A percentile compares a stretch with the other conserved stretches of the same genome.
phyloP scores from a whole-genome alignment of 108 stramenopile genomes.

The Mediolabrus comicus region DNA sequence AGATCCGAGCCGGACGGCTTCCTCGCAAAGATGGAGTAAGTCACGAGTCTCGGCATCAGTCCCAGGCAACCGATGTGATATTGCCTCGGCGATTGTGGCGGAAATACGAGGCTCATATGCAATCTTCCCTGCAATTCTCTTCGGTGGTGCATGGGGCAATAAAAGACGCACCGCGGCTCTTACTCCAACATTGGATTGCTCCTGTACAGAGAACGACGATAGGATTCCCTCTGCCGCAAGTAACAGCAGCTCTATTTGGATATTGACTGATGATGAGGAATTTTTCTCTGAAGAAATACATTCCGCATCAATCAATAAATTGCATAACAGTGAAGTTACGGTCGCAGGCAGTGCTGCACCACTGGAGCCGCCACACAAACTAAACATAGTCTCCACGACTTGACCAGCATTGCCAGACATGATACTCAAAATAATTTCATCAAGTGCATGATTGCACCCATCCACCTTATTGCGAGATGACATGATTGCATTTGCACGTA shows the following conservation, averaged over 20 bases:
- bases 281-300: slow-evolving; percentile 30
- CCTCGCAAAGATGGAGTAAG: slow-evolving; percentile 52
- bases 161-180: slow-evolving; percentile 62
- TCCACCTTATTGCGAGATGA: not conserved
- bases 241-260: slow-evolving; percentile 63
- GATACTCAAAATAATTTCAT: slow-evolving; percentile 58
- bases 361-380: slow-evolving; percentile 65
- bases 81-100: slow-evolving; percentile 52
- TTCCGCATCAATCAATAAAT: slow-evolving; percentile 61
- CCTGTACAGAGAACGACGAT: slow-evolving; percentile 68
- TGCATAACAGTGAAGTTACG: slow-evolving; percentile 65
- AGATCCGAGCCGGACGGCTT: slow-evolving; percentile 50
- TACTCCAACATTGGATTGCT: slow-evolving; percentile 58
- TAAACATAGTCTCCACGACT: slow-evolving; percentile 51
- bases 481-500: slow-evolving; percentile 57
- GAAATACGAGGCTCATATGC: slow-evolving; percentile 51
- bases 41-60: slow-evolving; percentile 68
- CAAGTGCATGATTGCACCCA: not conserved
- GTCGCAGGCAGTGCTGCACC: slow-evolving; percentile 81
- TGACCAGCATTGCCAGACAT: slow-evolving; percentile 71
- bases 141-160: slow-evolving; percentile 57
- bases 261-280: slow-evolving; percentile 6
- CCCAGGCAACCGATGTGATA: slow-evolving; percentile 58
- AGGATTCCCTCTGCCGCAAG: slow-evolving; percentile 66
- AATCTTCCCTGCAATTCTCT: slow-evolving; percentile 15